A percentile compares a stretch with the other conserved stretches of the same genome.
Evolutionary conservation across 768 basidiomycete genomes (phyloP).

Genomic region (Pleurotus sapidus): DNA sequence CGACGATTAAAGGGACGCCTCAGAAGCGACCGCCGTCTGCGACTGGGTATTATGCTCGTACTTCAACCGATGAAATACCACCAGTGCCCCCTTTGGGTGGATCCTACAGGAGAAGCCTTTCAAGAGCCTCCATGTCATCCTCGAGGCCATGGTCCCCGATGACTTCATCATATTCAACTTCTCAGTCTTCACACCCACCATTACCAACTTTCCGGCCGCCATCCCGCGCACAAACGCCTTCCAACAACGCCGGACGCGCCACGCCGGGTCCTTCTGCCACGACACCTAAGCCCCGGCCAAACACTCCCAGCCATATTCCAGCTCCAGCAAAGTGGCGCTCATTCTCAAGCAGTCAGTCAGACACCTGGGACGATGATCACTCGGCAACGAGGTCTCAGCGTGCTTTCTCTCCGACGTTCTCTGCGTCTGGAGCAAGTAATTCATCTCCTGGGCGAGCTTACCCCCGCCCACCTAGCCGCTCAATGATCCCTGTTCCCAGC

Average conservation of each 20-base stretch:
- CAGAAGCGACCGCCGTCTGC: conserved; percentile 52
- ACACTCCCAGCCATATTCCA: conserved; percentile 81
- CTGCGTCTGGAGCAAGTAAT: conserved; percentile 40
- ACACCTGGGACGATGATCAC: conserved; percentile 47
- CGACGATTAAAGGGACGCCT: conserved; percentile 46
- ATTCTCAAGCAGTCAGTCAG: conserved; percentile 44
- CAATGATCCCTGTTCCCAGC: conserved; percentile 79
- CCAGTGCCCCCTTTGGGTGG: conserved; percentile 47
- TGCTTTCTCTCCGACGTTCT: conserved; percentile 62
- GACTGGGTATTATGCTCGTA: conserved; percentile 30
- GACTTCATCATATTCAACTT: conserved; percentile 67
- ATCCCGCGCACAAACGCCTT: conserved; percentile 64
- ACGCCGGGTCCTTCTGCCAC: conserved; percentile 30
- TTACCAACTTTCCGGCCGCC: conserved; percentile 41
- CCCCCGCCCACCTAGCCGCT: conserved; percentile 76
- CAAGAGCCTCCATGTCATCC: conserved; percentile 73
- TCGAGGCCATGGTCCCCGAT: conserved; percentile 81
- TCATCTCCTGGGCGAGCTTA: conserved; percentile 42
- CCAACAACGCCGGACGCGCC: conserved; percentile 21
- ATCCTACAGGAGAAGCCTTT: conserved; percentile 60
- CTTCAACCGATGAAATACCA: conserved; percentile 29
- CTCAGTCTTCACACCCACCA: conserved; percentile 49
- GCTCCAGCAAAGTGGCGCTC: conserved; percentile 52
- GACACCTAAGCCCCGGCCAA: conserved; percentile 68
- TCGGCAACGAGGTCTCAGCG: conserved; percentile 47